Percentiles rank a stretch among this genome's conserved stretches.
Evolutionary conservation across 805 yeast species (phyloP).

Genomic region (Barnettozyma wickerhamii): DNA sequence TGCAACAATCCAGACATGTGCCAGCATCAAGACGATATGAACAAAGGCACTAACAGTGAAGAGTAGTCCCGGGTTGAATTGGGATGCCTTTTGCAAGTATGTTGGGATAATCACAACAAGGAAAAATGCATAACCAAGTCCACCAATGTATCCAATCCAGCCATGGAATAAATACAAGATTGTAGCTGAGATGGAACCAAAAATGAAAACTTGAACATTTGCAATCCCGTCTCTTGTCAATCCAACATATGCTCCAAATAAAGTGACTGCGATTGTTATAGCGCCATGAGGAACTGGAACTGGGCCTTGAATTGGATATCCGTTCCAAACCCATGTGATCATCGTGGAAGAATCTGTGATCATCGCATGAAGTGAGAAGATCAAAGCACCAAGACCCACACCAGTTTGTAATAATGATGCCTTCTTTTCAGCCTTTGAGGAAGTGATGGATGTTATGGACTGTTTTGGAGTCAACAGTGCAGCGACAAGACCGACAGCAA

Average conservation of each 20-base stretch:
- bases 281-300: constrained; percentile 80
- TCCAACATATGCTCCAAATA: constrained; percentile 51
- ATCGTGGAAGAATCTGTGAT: constrained; percentile 81
- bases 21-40: constrained; percentile 56
- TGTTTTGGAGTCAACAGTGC: constrained; percentile 56
- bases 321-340: constrained; percentile 96
- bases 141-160: constrained; percentile 78
- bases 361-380: constrained; percentile 70
- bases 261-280: constrained; percentile 54
- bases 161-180: constrained; percentile 49
- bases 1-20: constrained; percentile 96
- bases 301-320: constrained; percentile 84
- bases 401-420: constrained; percentile 48
- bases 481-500: constrained; percentile 55
- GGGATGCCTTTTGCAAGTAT: constrained; percentile 52
- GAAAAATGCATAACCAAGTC: constrained; percentile 59
- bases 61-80: constrained; percentile 50
- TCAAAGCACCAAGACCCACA: constrained; percentile 69
- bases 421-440: constrained; percentile 20
- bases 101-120: constrained; percentile 62
- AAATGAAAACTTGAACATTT: constrained; percentile 34
- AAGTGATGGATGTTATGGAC: constrained; percentile 1
- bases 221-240: constrained; percentile 18
- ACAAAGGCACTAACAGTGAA: constrained; percentile 47
- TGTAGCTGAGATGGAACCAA: constrained; percentile 38